Base-by-base conservation (phyloP, 805 yeast genomes). In the Yarrowia yakushimensis region DNA sequence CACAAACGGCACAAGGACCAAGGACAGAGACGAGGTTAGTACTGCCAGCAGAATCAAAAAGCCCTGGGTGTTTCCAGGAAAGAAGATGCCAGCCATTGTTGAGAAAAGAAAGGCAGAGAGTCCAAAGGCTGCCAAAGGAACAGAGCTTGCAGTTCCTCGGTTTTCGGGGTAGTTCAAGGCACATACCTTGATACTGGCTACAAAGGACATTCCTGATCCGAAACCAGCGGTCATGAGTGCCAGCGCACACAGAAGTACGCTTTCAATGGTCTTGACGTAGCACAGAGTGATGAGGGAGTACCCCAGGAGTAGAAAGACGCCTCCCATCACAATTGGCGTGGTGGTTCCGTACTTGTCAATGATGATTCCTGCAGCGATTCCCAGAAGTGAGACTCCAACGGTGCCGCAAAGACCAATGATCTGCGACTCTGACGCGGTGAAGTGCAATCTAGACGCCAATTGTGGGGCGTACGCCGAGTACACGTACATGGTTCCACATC, bases 401-500 rank as follows among this genome's bases (percentile, higher is more conserved):
- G 85, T 80, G 1, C 91, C 92, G 13, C 79, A 72, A 54, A 85
- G 78, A 0, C 89, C 90, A 4, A 87, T 78, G 30, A 79, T 69
- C 2, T 88, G 81, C 3, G 87, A 76, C 63, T 86, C 80, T 0
- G 88, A 78, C 3, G 87, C 88, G 1, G 84, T 70, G 68, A 87
- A 84, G 31, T 76, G 75, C 57, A 87, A 75, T 39, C 77, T 75
- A 34, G 71, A 72, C 1, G 90, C 88, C 62, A 86, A 76, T 69
- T 87, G 92, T 0, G 92, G 90, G 46, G 88, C 83, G 70, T 83
- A 87, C 0, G 87, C 86, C 4, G 88, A 83, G 72, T 83, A 87
- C 34, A 86, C 75, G 71, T 87, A 87, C 65, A 85, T 75, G 1
- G 91, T 87, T 0, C 93, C 93, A 25, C 82, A 69, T 33, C 69